Evolutionary conservation across 805 yeast genomes (phyloP).

Genomic region (Cyberlindnera misumaiensis): DNA sequence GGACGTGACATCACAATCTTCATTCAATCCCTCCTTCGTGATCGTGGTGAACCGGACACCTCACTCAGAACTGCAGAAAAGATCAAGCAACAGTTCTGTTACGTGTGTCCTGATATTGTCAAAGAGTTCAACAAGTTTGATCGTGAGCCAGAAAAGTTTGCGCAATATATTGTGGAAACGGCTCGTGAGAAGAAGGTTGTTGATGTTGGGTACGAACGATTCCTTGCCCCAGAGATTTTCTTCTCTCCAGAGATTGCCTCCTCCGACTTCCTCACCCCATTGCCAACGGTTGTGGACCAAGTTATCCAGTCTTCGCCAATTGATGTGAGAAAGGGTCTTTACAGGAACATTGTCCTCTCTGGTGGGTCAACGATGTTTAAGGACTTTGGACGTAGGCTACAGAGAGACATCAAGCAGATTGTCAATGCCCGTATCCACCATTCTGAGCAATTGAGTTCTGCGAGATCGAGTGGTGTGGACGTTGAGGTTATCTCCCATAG

Average conservation of each 20-base stretch:
- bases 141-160: constrained; percentile 88
- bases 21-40: constrained; percentile 89
- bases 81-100: constrained; percentile 94
- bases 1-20: constrained; percentile 96
- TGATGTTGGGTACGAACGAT: constrained; percentile 96
- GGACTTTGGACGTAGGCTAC: constrained; percentile 95
- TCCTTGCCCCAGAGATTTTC: constrained; percentile 98
- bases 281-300: constrained; percentile 92
- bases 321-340: constrained; percentile 94
- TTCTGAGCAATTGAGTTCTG: constrained; percentile 64
- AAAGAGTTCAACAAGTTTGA: constrained; percentile 94
- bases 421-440: constrained; percentile 84
- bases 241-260: constrained; percentile 97
- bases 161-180: constrained; percentile 83
- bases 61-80: constrained; percentile 93
- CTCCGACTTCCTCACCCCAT: constrained; percentile 89
- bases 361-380: constrained; percentile 99
- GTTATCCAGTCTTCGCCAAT: constrained; percentile 95
- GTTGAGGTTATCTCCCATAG: constrained; percentile 96
- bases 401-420: constrained; percentile 82
- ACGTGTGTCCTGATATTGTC: constrained; percentile 96
- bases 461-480: constrained; percentile 86
- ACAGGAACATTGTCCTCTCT: constrained; percentile 89
- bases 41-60: constrained; percentile 93
- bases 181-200: constrained; percentile 57